These are phyloP conservation scores for Aspergillus puulaauensis DNA, from an alignment of 2,329 filamentous ascomycete species.

Conservation along the genomic window DNA sequence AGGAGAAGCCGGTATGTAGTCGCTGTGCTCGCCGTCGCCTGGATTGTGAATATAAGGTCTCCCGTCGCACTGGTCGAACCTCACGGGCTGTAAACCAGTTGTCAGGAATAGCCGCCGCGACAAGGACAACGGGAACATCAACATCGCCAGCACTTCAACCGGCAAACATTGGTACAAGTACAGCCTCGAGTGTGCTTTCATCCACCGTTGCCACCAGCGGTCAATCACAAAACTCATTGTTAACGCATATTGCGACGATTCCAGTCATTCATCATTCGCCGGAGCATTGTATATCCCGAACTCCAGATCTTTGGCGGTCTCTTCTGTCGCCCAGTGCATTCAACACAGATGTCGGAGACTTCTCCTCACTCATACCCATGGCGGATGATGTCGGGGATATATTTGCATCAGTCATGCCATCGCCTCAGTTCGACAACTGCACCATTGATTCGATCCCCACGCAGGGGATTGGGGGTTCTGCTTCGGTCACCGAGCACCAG, in stretches of 20 bases:
- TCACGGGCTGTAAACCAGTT: background rate
- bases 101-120: background rate
- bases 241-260: background rate
- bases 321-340: background rate
- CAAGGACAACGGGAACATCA: background rate
- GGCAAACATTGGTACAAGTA: background rate
- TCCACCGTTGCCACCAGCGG: background rate
- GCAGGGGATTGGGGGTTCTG: background rate
- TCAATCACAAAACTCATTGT: background rate
- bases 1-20: constrained; percentile 6
- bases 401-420: constrained; percentile 1
- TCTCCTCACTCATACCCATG: background rate
- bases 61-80: constrained; percentile 6
- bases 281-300: background rate
- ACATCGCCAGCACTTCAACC: background rate
- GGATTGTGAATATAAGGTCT: constrained; percentile 10
- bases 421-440: background rate
- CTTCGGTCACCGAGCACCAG: background rate
- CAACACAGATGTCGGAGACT: constrained; percentile 2
- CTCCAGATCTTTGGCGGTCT: constrained; percentile 3
- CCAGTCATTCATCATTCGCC: background rate
- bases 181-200: background rate
- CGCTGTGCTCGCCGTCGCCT: constrained; percentile 8
- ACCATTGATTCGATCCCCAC: background rate
- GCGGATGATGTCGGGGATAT: background rate